These are phyloP conservation scores for Paecilomyces sp. DNA, from an alignment of 2,329 filamentous ascomycete genomes.

Conservation along the genomic window DNA sequence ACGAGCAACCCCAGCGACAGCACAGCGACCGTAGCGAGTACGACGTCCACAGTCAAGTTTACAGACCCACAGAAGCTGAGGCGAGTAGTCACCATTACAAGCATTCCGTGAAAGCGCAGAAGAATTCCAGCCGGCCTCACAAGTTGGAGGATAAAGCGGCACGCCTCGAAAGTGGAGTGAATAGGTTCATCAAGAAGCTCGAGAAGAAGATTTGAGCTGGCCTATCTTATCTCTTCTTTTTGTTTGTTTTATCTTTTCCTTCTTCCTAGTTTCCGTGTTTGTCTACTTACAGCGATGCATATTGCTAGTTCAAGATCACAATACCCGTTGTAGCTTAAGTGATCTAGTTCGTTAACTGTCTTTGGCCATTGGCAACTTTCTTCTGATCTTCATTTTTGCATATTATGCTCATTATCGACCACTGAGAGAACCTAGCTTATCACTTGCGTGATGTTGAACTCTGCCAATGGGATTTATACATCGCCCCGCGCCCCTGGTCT, in stretches of 20 bases:
- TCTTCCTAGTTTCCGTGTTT: not conserved
- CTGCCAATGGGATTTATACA: not conserved
- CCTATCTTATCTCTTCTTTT: not conserved
- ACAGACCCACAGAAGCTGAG: slow-evolving; percentile 39
- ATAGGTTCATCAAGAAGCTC: slow-evolving; percentile 39
- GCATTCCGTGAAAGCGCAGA: slow-evolving; percentile 23
- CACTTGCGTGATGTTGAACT: too few relatives aligned
- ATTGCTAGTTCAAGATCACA: not conserved
- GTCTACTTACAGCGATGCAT: not conserved
- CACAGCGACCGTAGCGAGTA: slow-evolving; percentile 26
- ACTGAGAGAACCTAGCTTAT: not conserved
- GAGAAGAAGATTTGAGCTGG: slow-evolving; percentile 30
- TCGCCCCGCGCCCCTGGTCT: not conserved
- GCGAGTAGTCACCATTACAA: slow-evolving; percentile 28
- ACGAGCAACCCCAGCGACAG: slow-evolving; percentile 25
- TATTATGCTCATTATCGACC: not conserved
- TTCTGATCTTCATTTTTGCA: not conserved
- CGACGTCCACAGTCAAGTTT: slow-evolving; percentile 40
- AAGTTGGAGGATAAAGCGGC: slow-evolving; percentile 31
- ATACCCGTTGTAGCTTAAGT: not conserved
- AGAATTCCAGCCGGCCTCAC: slow-evolving; percentile 24
- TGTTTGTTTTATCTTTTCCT: not conserved
- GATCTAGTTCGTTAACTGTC: too few relatives aligned
- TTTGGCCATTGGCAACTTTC: too few relatives aligned
- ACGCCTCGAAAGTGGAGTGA: slow-evolving; percentile 36